phyloP scores from a whole-genome alignment of 2,329 filamentous ascomycete species.

The Camillea tinctor region DNA sequence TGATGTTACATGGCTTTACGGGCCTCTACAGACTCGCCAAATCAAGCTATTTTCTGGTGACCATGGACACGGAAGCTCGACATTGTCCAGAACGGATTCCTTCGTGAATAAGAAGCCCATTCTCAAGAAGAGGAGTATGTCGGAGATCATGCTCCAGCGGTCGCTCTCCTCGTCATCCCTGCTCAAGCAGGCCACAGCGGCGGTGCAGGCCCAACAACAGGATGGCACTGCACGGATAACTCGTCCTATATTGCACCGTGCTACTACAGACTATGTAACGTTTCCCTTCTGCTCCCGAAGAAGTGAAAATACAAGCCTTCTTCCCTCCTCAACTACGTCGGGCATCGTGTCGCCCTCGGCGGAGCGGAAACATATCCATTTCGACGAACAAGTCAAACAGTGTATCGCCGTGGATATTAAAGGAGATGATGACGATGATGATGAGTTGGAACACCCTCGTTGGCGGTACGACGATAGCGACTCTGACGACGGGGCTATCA shows the following conservation, averaged over 20 bases:
- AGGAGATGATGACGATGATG: slow-evolving; percentile 71
- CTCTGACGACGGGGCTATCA: slow-evolving; percentile 74
- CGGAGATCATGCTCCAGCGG: slow-evolving; percentile 87
- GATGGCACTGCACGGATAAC: slow-evolving; percentile 47
- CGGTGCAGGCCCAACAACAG: slow-evolving; percentile 78
- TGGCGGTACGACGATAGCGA: slow-evolving; percentile 55
- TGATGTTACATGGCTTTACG: slow-evolving; percentile 97
- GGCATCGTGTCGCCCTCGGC: slow-evolving; percentile 62
- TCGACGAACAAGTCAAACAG: slow-evolving; percentile 93
- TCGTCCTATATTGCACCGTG: slow-evolving; percentile 58
- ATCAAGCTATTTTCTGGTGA: slow-evolving; percentile 51
- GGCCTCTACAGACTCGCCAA: slow-evolving; percentile 76
- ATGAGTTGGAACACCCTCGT: slow-evolving; percentile 47
- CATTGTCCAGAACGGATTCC: slow-evolving; percentile 56
- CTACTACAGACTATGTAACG: slow-evolving; percentile 67
- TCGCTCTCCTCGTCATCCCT: slow-evolving; percentile 87
- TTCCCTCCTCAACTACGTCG: slow-evolving; percentile 68
- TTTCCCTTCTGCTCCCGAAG: slow-evolving; percentile 62
- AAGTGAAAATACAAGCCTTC: slow-evolving; percentile 64
- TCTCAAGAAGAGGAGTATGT: slow-evolving; percentile 94
- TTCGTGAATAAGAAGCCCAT: slow-evolving; percentile 86
- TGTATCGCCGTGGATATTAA: slow-evolving; percentile 92
- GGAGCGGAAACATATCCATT: slow-evolving; percentile 85
- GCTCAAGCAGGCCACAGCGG: slow-evolving; percentile 83
- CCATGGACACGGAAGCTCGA: slow-evolving; percentile 40